Base-by-base conservation (phyloP, 352 stramenopile genomes). In the Phytopythium oedochilum region DNA sequence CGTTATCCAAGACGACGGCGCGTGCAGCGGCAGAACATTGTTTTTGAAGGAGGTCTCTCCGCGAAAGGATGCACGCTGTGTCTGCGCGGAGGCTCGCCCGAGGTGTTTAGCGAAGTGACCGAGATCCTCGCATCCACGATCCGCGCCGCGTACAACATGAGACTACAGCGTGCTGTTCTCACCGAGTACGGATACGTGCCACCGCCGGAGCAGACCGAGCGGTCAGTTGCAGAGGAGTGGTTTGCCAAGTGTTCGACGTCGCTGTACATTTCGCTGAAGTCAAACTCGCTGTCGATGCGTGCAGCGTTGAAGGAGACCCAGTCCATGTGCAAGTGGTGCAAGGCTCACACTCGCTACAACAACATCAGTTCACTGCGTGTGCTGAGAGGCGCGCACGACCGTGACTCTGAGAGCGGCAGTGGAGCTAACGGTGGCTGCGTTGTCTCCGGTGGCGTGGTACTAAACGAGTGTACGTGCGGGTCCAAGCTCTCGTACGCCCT, bases 181-280 rank as follows among this genome's bases (percentile, higher is more conserved):
- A 59, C 75, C 25, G 74, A 84, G 49, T 84, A 73, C 29, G 85
- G 85, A 5, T 82, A 83, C 42, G 59, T 90, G 28, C 66, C 80
- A 31, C 77, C 79, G 23, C 55, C 46, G n/a, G 68, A 82, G 44
- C 68, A 79, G 5, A 58, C 62, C 15, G 67, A 86, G 17, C 68
- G 83, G 42, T 92, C 83, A 15, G 73, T 92, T 28, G 79, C 81
- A 9, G 80, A 92, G 36, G 78, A 93, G 57, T 92, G 81, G 78
- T 91, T 92, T 64, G 75, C 78, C 1, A 86, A 90, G 55, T 79
- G 66, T 42, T 93, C 83, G 15, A 88, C 70, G 22, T 95, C 85
- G 29, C 60, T 95, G 47, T 93, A 95, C 53, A 70, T 93, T 8
- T 87, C 83, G 22, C 68, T 95, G 28, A 92, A 92, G 64, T 92